A percentile compares a stretch with the other conserved stretches of the same genome.
Conservation (phyloP, 306 rosid species). For the Nissolia schottii region DNA sequence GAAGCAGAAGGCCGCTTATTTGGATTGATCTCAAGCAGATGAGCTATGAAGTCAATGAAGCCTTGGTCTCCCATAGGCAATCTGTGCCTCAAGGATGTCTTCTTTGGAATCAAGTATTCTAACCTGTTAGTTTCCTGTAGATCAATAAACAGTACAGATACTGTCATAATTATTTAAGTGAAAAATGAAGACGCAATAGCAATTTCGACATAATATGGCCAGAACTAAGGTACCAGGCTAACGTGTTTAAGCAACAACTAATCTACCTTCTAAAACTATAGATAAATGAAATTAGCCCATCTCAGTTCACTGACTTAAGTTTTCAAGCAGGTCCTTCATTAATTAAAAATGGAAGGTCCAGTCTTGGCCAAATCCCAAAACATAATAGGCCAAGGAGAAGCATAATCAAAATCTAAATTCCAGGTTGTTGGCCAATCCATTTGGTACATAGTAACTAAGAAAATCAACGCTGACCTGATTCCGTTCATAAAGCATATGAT, state of each 20-base stretch:
- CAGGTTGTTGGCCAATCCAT: not conserved
- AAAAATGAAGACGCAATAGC: slow-evolving; percentile 8
- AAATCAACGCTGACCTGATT: slow-evolving; percentile 62
- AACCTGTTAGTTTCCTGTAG: slow-evolving; percentile 84
- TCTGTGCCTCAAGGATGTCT: slow-evolving; percentile 93
- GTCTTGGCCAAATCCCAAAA: not conserved
- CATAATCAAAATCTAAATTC: not conserved
- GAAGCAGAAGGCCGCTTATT: slow-evolving; percentile 94
- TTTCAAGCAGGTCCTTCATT: not conserved
- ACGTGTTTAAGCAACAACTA: not conserved
- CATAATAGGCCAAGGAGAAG: not conserved
- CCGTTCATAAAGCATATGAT: slow-evolving; percentile 88
- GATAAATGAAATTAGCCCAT: not conserved
- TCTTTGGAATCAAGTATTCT: slow-evolving; percentile 90
- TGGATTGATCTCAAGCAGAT: slow-evolving; percentile 87
- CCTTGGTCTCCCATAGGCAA: slow-evolving; percentile 99
- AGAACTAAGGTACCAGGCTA: not conserved
- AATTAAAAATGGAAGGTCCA: not conserved
- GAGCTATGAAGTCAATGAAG: slow-evolving; percentile 82
- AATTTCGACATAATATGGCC: not conserved
- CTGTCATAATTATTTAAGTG: slow-evolving; percentile 3
- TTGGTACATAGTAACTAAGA: not conserved
- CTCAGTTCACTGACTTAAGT: not conserved
- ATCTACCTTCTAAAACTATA: not conserved
- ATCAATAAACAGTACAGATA: not conserved